A percentile compares a stretch with the other conserved stretches of the same genome.
These are phyloP conservation scores for Verticillium klebahnii DNA, from an alignment of 2,329 filamentous ascomycete genomes.

Conservation along the genomic window DNA sequence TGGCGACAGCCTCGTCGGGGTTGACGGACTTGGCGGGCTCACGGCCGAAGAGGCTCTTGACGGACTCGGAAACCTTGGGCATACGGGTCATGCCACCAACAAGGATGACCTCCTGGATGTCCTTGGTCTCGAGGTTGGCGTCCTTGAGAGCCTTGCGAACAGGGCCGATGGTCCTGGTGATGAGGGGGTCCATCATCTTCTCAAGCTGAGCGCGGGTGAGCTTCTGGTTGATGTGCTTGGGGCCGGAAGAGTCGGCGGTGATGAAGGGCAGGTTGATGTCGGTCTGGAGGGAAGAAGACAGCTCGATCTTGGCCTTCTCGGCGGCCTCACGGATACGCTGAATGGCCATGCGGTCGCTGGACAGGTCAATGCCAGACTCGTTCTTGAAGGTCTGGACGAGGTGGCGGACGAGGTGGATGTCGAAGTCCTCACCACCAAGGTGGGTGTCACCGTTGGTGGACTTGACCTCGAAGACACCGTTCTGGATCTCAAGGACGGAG, in stretches of 20 bases:
- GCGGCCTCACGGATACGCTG: slow-evolving; percentile 98
- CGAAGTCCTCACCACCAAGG: slow-evolving; percentile 96
- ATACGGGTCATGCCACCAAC: slow-evolving; percentile 99
- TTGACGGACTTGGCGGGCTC: slow-evolving; percentile 98
- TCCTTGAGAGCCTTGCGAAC: slow-evolving; percentile 97
- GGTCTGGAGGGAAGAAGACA: slow-evolving; percentile 90
- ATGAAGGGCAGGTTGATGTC: slow-evolving; percentile 99
- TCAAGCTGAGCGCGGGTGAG: slow-evolving; percentile 90
- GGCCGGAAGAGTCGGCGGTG: slow-evolving; percentile 89
- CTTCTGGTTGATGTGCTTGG: slow-evolving; percentile 98
- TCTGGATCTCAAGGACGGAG: slow-evolving; percentile 94
- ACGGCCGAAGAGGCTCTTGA: slow-evolving; percentile 94
- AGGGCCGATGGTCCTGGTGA: slow-evolving; percentile 80
- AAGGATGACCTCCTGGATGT: slow-evolving; percentile 96
- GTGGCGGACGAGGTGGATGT: slow-evolving; percentile 90
- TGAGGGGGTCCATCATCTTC: slow-evolving; percentile 85
- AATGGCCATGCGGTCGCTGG: slow-evolving; percentile 93
- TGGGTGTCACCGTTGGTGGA: slow-evolving; percentile 99
- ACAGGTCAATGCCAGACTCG: slow-evolving; percentile 86
- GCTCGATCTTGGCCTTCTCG: slow-evolving; percentile 99
- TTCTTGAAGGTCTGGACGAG: slow-evolving; percentile 96
- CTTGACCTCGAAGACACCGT: slow-evolving; percentile 98
- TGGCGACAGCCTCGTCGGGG: slow-evolving; percentile 96
- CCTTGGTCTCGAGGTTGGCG: slow-evolving; percentile 82
- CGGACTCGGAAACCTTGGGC: slow-evolving; percentile 95